These are phyloP conservation scores for Pseudoscleropodium purum DNA, from an alignment of 225 moss, liverwort and hornwort genomes.

Conservation along the genomic window DNA sequence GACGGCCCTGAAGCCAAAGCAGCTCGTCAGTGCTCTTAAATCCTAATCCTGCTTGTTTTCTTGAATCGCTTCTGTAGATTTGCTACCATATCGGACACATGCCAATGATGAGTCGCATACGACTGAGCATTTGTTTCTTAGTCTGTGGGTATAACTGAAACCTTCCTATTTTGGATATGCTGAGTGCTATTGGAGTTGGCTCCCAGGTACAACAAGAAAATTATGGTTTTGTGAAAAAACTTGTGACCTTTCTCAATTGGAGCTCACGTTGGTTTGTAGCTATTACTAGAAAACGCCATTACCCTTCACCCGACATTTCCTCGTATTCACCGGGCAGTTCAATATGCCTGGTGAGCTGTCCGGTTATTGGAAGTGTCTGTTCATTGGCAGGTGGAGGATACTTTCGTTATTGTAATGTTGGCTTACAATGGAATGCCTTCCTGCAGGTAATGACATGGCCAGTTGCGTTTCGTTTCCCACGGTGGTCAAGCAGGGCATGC, in stretches of 20 bases:
- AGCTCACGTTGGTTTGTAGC: neutral
- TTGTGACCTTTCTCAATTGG: neutral
- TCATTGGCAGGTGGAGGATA: neutral
- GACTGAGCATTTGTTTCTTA: neutral
- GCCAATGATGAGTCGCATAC: neutral
- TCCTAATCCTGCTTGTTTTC: neutral
- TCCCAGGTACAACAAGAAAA: neutral
- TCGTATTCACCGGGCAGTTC: neutral
- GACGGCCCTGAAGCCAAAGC: conserved; percentile 71
- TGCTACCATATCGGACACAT: neutral
- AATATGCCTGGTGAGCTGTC: neutral
- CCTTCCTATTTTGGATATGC: neutral
- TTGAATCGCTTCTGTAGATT: neutral
- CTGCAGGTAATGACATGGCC: conserved; percentile 32
- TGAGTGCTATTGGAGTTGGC: neutral
- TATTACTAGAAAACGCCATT: neutral
- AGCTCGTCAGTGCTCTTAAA: conserved; percentile 9
- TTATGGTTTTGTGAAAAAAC: neutral
- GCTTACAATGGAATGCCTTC: neutral
- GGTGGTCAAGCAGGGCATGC: conserved; percentile 51
- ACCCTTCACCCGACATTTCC: neutral
- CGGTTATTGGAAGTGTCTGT: neutral
- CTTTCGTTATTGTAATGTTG: neutral
- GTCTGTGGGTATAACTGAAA: neutral
- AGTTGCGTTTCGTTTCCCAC: conserved; percentile 37